A percentile compares a stretch with the other conserved stretches of the same genome.
Conservation (phyloP, 345 rosid species). For the Reutealis trisperma region DNA sequence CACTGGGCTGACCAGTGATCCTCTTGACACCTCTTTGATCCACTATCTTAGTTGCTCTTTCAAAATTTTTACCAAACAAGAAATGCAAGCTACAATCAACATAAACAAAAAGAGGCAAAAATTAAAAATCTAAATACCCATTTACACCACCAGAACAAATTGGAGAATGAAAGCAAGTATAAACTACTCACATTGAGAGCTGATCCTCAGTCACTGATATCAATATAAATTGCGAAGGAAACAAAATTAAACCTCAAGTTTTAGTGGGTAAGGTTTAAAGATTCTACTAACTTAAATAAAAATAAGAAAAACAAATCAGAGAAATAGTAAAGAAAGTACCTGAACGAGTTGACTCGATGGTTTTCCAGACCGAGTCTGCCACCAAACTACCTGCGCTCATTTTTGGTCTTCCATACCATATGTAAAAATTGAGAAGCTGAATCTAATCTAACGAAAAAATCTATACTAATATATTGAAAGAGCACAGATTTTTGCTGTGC, state of each 20-base stretch:
- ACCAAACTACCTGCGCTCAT: no score
- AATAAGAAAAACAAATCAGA: no score
- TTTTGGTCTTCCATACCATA: no score
- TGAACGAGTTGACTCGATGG: neutral
- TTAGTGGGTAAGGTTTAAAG: no score
- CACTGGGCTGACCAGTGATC: conserved; percentile 68
- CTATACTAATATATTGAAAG: no score
- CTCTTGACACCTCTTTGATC: conserved; percentile 78
- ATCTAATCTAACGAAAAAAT: no score
- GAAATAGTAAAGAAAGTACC: no score
- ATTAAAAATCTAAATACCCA: neutral
- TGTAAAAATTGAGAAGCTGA: no score
- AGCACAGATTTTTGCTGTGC: no score
- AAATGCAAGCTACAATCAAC: conserved; percentile 60
- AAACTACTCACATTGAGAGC: conserved; percentile 60
- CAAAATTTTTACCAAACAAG: conserved; percentile 86
- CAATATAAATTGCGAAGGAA: neutral
- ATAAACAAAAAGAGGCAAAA: neutral
- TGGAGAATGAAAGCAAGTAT: neutral
- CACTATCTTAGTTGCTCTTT: conserved; percentile 72
- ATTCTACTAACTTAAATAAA: no score
- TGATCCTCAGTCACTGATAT: conserved; percentile 73
- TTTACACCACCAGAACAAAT: neutral
- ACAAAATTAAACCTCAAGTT: neutral
- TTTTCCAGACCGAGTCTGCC: neutral